Base-by-base conservation (phyloP, 345 rosid species). In the Combretum micranthum region DNA sequence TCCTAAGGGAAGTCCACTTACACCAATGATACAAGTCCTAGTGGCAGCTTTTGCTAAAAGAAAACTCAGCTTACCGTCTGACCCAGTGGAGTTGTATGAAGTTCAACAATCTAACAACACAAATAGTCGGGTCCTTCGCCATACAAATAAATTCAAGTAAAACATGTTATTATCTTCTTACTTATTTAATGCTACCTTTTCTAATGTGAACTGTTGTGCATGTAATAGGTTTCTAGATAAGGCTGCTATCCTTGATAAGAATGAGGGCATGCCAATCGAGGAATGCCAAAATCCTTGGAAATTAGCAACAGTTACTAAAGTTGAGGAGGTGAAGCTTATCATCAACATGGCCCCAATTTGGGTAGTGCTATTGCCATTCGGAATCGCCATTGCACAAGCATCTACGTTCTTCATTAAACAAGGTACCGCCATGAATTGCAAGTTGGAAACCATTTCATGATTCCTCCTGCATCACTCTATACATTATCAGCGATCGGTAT, bases 331-430 rank as follows among this genome's bases (percentile, higher is more conserved):
- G 67, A 93, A 93, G 80, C 86, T 93, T 42, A 61, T 93, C 65
- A 71, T 89, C 50, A 93, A 89, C 80, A 77, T 93, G 81, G 69
- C 83, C 49, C 99, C 99, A 44, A 83, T 93, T 25, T 93, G 99
- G 99, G 47, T 89, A 43, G 68, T 81, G 4, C 67, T 82, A 2
- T 65, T 93, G 54, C 89, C 94, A 3, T 93, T 93, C 44, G 99
- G 97, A 12, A 52, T 89, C 7, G 69, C 86, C 45, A 77, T 83
- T 11, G 80, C 96, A 22, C 99, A 89, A 69, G 51, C 81, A 49
- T 21, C 94, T 19, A 93, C 97, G 47, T 90, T 93, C 74, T 93
- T 93, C 76, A 78, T 93, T 84, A 93, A 93, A 73, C 99, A 93
- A 73, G 76, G 83, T 56, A 69, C 76, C 0, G 65, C 62, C 20